A percentile compares a stretch with the other conserved stretches of the same genome.
These are phyloP conservation scores for Tetrahymena borealis DNA, from an alignment of 73 alveolate species.

Conservation along the genomic window DNA sequence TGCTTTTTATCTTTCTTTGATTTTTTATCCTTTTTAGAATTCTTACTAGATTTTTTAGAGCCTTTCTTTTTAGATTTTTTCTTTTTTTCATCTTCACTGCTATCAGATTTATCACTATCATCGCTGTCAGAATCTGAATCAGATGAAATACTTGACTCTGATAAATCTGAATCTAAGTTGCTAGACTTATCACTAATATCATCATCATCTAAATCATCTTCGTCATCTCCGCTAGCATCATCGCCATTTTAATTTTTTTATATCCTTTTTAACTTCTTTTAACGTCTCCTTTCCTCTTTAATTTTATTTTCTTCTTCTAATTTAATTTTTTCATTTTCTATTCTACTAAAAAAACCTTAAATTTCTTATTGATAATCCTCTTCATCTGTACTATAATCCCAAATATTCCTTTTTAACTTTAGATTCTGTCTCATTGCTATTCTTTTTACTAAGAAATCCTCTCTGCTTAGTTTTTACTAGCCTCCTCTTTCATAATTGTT, in stretches of 20 bases:
- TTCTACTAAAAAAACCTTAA: neutral
- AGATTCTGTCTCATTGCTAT: neutral
- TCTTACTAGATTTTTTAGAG: neutral
- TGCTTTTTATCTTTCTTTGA: neutral
- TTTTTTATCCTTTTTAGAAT: neutral
- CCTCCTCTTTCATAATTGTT: neutral
- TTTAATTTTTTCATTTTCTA: neutral
- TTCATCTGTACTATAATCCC: neutral
- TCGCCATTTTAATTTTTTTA: neutral
- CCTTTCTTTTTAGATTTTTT: neutral
- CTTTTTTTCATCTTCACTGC: neutral
- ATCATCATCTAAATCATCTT: neutral
- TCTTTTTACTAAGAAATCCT: neutral
- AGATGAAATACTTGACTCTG: neutral
- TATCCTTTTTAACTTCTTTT: neutral
- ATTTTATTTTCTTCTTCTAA: neutral
- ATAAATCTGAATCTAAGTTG: neutral
- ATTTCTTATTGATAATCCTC: neutral
- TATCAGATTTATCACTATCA: neutral
- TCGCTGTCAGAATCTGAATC: neutral
- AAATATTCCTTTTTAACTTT: neutral
- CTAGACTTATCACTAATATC: neutral
- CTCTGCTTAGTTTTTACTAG: neutral
- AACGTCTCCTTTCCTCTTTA: neutral
- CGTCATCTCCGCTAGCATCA: neutral